Conservation (phyloP, 352 stramenopile species). For the Phytophthora meadii region DNA sequence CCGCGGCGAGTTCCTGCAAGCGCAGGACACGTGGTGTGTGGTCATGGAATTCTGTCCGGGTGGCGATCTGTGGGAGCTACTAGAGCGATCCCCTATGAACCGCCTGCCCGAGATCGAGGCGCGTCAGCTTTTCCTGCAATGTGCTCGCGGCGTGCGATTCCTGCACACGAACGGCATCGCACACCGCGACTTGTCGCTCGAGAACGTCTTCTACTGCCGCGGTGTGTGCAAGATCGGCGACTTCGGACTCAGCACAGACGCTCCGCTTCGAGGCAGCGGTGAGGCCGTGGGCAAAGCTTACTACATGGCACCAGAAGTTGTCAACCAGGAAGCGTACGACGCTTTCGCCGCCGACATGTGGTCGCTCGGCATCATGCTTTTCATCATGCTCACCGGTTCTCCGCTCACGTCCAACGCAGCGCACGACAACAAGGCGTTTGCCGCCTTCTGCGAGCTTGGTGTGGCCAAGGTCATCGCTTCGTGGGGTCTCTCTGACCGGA, state of each 20-base stretch:
- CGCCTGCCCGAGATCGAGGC: conserved; percentile 32
- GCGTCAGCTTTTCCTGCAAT: conserved; percentile 39
- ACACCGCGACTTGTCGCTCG: conserved; percentile 60
- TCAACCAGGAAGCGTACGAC: conserved; percentile 43
- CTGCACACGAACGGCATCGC: conserved; percentile 48
- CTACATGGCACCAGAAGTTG: conserved; percentile 70
- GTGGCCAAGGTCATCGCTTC: conserved; percentile 55
- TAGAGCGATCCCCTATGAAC: conserved; percentile 34
- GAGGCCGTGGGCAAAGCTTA: conserved; percentile 55
- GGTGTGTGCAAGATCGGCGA: conserved; percentile 56
- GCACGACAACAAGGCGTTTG: conserved; percentile 42
- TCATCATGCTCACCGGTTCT: conserved; percentile 69
- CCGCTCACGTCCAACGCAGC: conserved; percentile 45
- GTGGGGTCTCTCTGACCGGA: conserved; percentile 44
- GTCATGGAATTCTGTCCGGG: conserved; percentile 62
- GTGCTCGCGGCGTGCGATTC: conserved; percentile 44
- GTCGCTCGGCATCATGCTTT: conserved; percentile 71
- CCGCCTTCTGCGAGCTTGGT: conserved; percentile 41
- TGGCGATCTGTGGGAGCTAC: conserved; percentile 50
- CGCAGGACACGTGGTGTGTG: conserved; percentile 47
- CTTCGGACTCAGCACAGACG: conserved; percentile 57
- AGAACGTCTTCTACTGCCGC: conserved; percentile 54
- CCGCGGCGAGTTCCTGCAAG: conserved; percentile 50
- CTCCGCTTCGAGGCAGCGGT: conserved; percentile 7
- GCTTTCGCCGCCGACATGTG: conserved; percentile 62